Evolutionary conservation across 78 protist genomes (phyloP).

Genomic region (Planoprotostelium fungivorum): DNA sequence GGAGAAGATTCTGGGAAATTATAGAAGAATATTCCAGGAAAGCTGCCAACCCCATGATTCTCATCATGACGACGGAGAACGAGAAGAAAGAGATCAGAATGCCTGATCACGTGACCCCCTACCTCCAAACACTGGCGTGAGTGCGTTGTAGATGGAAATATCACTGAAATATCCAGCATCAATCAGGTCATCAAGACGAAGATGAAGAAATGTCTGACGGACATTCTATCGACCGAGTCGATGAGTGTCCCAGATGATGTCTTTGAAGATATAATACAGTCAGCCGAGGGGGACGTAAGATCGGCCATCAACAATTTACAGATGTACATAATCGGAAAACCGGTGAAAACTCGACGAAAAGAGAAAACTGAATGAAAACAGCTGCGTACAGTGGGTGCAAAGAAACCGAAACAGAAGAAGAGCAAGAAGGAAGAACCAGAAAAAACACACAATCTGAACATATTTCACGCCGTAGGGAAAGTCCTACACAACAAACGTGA

Average conservation of each 20-base stretch:
- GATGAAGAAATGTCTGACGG: not conserved
- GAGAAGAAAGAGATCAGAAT: not conserved
- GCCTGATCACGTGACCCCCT: not conserved
- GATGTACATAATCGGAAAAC: not conserved
- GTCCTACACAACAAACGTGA: not conserved
- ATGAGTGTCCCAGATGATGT: not conserved
- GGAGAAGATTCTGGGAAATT: not conserved
- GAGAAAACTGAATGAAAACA: not conserved
- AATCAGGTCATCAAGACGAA: not conserved
- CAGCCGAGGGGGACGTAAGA: not conserved
- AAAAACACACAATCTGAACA: not conserved
- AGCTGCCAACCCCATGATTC: not conserved
- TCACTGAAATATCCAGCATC: not conserved
- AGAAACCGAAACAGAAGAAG: not conserved
- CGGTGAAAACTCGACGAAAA: not conserved
- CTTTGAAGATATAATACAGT: not conserved
- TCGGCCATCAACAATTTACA: not conserved
- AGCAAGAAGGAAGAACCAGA: not conserved
- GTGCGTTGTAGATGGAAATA: not conserved
- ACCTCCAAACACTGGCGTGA: not conserved
- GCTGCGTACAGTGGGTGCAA: not conserved
- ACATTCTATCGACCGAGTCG: not conserved
- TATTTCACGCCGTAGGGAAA: not conserved
- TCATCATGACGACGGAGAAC: not conserved
- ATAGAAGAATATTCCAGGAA: not conserved